Percentiles rank a stretch among this genome's conserved stretches.
phyloP scores from a whole-genome alignment of 2,329 filamentous ascomycete genomes.

The Xylaria arbuscula region DNA sequence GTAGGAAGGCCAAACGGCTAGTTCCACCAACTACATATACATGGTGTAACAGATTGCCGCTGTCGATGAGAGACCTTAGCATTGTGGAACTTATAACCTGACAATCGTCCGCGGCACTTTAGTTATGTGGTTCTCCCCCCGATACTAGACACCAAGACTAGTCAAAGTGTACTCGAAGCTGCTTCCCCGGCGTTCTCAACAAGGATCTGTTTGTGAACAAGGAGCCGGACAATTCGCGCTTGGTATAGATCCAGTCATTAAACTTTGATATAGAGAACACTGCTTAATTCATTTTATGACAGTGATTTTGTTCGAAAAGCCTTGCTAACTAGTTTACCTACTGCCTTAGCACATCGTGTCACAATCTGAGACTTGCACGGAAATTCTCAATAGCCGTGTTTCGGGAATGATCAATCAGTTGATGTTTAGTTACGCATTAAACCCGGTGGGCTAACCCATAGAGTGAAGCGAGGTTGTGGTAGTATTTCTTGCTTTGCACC shows the following conservation, averaged over 20 bases:
- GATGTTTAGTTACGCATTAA: constrained; percentile 10
- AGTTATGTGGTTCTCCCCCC: constrained; percentile 1
- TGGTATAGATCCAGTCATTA: not conserved
- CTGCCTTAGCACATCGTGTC: not conserved
- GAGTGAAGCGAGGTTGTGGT: constrained; percentile 21
- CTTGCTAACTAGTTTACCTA: too few species aligned
- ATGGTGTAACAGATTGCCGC: not conserved
- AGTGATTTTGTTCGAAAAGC: not conserved
- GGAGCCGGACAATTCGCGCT: not conserved
- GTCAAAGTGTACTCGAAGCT: not conserved
- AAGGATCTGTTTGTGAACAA: not conserved
- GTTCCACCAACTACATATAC: not conserved
- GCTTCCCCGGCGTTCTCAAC: not conserved
- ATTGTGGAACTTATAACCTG: constrained; percentile 19
- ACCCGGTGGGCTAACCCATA: not conserved
- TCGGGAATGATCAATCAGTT: constrained; percentile 23
- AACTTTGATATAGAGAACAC: not conserved
- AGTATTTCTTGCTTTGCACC: constrained; percentile 25
- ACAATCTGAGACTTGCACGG: constrained; percentile 27
- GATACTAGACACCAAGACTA: too few species aligned
- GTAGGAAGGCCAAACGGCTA: not conserved
- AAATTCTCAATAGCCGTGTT: constrained; percentile 29
- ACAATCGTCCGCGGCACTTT: not conserved
- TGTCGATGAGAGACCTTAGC: constrained; percentile 1
- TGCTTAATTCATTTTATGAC: not conserved